Evolutionary conservation across 2,329 filamentous ascomycete species (phyloP).

Genomic region (Ascochyta rabiei): DNA sequence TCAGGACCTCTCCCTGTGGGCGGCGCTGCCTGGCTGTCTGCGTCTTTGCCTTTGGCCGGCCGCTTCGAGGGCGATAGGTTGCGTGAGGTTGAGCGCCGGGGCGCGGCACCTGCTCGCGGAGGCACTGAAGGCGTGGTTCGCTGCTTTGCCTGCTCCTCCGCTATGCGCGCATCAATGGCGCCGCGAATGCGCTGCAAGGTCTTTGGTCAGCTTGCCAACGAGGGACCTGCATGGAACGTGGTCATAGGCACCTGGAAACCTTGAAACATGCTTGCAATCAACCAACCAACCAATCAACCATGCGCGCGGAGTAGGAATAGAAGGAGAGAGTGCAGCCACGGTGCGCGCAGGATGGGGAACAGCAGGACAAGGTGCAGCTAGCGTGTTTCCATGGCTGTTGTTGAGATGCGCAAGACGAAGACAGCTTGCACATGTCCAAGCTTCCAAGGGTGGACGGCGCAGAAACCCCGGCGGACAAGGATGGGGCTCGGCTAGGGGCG

Average conservation of each 20-base stretch:
- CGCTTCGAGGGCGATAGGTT: slow-evolving; percentile 48
- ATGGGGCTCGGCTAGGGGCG: neutral
- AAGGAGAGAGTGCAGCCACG: too few relatives aligned
- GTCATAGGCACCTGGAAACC: slow-evolving; percentile 35
- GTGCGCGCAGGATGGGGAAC: too few relatives aligned
- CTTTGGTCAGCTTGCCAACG: slow-evolving; percentile 26
- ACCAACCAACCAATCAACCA: too few relatives aligned
- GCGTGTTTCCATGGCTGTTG: slow-evolving; percentile 7
- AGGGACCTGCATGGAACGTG: slow-evolving; percentile 42
- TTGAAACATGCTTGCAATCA: slow-evolving; percentile 45
- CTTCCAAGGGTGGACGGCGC: neutral
- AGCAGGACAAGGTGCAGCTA: slow-evolving; percentile 1
- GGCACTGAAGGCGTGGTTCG: slow-evolving; percentile 56
- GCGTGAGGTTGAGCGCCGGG: slow-evolving; percentile 55
- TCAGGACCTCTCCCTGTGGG: slow-evolving; percentile 69
- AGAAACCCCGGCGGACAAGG: neutral
- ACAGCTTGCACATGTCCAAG: too few relatives aligned
- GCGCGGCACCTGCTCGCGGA: slow-evolving; percentile 53
- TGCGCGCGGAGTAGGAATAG: slow-evolving; percentile 11
- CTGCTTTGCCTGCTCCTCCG: slow-evolving; percentile 88
- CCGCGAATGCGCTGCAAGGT: slow-evolving; percentile 73
- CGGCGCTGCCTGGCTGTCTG: slow-evolving; percentile 42
- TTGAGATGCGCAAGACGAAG: too few relatives aligned
- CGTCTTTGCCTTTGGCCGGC: slow-evolving; percentile 38
- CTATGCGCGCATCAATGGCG: slow-evolving; percentile 84